Conservation (phyloP, 495 filamentous ascomycete species). For the Xylaria curta region DNA sequence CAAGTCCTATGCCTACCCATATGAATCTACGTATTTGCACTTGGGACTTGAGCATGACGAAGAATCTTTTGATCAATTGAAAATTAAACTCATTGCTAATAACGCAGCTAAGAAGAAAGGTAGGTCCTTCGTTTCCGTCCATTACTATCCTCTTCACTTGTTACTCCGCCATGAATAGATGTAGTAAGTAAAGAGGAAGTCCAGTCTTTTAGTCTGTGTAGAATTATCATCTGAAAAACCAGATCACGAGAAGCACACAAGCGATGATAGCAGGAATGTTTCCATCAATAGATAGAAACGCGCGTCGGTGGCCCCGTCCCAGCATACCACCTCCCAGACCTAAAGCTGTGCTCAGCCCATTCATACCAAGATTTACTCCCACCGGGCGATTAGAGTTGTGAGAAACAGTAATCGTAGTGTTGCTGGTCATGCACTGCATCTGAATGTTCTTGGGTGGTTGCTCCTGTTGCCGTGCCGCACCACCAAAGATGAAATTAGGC, state of each 20-base stretch:
- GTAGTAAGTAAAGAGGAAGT: too few species aligned
- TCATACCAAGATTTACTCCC: background rate
- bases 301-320: background rate
- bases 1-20: background rate
- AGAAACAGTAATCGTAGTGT: background rate
- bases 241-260: background rate
- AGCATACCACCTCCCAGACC: background rate
- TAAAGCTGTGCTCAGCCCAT: background rate
- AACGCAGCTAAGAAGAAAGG: background rate
- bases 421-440: background rate
- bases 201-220: background rate
- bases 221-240: background rate
- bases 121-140: too few species aligned
- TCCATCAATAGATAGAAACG: background rate
- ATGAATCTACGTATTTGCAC: background rate
- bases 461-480: background rate
- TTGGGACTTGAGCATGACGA: background rate
- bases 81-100: background rate
- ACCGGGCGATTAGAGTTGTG: background rate
- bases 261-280: background rate
- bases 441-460: background rate
- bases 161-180: too few species aligned
- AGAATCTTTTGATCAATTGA: background rate
- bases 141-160: too few species aligned
- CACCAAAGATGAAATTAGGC: background rate